These are phyloP conservation scores for Yamadazyma oceani DNA, from an alignment of 1,139 yeast genomes.

Conservation along the genomic window DNA sequence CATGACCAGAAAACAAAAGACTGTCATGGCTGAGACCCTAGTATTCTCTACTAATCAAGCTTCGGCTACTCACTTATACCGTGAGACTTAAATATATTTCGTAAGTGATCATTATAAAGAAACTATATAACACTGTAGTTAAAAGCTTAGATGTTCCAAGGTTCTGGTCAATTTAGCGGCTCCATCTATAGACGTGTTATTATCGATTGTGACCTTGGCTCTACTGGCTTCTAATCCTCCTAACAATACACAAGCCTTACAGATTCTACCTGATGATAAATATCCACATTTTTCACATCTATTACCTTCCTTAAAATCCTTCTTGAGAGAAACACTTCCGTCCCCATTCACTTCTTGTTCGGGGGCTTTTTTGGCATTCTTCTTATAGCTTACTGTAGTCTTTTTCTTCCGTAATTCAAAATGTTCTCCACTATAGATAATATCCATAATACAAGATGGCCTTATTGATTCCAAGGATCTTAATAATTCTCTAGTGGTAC, in stretches of 20 bases:
- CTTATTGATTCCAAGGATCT: constrained; percentile 87
- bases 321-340: constrained; percentile 53
- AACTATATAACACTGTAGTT: constrained; percentile 8
- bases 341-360: constrained; percentile 58
- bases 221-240: constrained; percentile 81
- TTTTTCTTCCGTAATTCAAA: constrained; percentile 64
- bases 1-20: constrained; percentile 66
- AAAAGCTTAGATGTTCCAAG: constrained; percentile 65
- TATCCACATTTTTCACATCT: constrained; percentile 91
- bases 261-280: constrained; percentile 79
- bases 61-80: constrained; percentile 57
- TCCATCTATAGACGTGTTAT: constrained; percentile 53
- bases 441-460: constrained; percentile 92
- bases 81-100: constrained; percentile 14
- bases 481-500: constrained; percentile 91
- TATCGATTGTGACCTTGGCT: constrained; percentile 58
- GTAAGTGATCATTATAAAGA: not conserved
- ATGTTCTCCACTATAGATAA: constrained; percentile 91
- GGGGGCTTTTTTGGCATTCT: constrained; percentile 18
- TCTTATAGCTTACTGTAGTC: constrained; percentile 34
- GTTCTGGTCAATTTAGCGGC: constrained; percentile 69
- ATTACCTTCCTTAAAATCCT: constrained; percentile 57
- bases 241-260: constrained; percentile 89
- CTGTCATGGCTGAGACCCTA: constrained; percentile 76
- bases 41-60: constrained; percentile 82